Conservation (phyloP, 176 grass and related monocot species). For the Avena insularis region DNA sequence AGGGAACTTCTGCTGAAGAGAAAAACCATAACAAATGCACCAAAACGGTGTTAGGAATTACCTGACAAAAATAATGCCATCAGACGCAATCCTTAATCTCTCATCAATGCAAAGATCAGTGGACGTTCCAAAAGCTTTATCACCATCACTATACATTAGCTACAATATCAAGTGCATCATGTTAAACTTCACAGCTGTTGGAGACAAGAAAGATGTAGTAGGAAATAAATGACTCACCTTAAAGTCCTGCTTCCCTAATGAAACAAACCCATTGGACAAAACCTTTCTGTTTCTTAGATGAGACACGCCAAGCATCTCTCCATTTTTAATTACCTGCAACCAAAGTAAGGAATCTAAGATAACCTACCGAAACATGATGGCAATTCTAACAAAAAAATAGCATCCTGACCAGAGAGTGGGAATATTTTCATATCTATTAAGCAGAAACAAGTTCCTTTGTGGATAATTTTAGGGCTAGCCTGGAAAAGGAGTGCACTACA, state of each 20-base stretch:
- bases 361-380: slow-evolving; percentile 28
- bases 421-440: slow-evolving; percentile 17
- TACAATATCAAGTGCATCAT: slow-evolving; percentile 57
- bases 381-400: slow-evolving; percentile 30
- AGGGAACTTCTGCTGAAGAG: slow-evolving; percentile 23
- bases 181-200: slow-evolving; percentile 30
- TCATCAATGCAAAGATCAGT: slow-evolving; percentile 91
- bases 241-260: slow-evolving; percentile 87
- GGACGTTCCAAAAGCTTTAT: slow-evolving; percentile 96
- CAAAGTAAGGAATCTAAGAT: slow-evolving; percentile 49
- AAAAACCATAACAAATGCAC: slow-evolving; percentile 33
- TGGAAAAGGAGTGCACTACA: slow-evolving; percentile 9
- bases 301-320: slow-evolving; percentile 99
- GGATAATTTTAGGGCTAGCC: slow-evolving; percentile 11
- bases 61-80: slow-evolving; percentile 97
- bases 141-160: slow-evolving; percentile 98
- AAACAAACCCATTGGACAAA: slow-evolving; percentile 93
- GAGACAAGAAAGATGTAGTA: slow-evolving; percentile 36
- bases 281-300: slow-evolving; percentile 96
- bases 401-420: neutral
- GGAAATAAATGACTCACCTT: slow-evolving; percentile 62
- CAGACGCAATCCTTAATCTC: slow-evolving; percentile 89
- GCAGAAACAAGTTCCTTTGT: slow-evolving; percentile 32
- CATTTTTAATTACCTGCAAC: slow-evolving; percentile 97
- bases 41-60: slow-evolving; percentile 48